Evolutionary conservation across 805 yeast species (phyloP), one percentile per base, ranked within the genome.

Genomic region (Millerozyma miso): DNA sequence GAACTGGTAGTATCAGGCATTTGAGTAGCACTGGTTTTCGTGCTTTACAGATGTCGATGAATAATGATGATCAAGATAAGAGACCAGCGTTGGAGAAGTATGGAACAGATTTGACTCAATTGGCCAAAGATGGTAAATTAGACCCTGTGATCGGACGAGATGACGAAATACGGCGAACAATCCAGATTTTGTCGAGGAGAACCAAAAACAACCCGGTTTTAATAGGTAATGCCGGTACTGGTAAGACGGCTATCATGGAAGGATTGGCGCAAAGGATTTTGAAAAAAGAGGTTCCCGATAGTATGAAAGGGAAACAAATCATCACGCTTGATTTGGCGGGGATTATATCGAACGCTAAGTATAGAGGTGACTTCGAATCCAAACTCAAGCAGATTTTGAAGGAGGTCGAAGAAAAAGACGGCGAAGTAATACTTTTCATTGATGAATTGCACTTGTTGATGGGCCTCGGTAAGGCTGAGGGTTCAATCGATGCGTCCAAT

Each of bases 91-190:
- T 91, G 46, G 88, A 88, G 53, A 81, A 83, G 56, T 91, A 69
- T 59, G 99, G 97, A 17, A 77, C 85, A 0, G 91, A 93, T 60
- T 66, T 91, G 48, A 93, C 98, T 1, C 80, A 83, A 44, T 62
- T 91, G 51, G 99, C 99, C 1, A 74, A 76, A 47, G 87, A 86
- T 42, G 98, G 98, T 20, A 88, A 88, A 54, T 71, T 91, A 32
- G 99, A 91, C 56, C 99, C 99, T 0, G 98, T 93, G 17, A 93
- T 91, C 55, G 99, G 99, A 3, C 74, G 98, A 49, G 98, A 93
- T 56, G 96, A 90, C 48, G 98, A 93, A 59, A 93, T 91, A 43
- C 76, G 91, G 45, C 73, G 99, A 45, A 91, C 98, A 0, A 84
- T 91, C 43, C 98, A 91, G 60, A 90, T 91, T 38, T 67, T 91